Percentiles rank a stretch among this genome's conserved stretches.
Evolutionary conservation across 2,329 filamentous ascomycete genomes (phyloP).

Genomic region (Ophiostoma sp.): DNA sequence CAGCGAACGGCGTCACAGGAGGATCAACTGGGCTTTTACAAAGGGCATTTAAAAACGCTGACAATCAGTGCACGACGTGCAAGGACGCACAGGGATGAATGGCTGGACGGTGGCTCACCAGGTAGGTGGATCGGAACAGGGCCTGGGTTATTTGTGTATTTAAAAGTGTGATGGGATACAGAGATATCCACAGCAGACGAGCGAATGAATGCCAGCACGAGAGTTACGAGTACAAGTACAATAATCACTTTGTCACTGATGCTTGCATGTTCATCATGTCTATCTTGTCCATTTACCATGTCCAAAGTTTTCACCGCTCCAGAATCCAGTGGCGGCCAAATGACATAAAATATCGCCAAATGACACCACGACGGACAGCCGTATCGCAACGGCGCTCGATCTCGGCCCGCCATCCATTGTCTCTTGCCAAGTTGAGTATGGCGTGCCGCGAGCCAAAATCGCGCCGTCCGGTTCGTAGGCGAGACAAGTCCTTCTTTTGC

Average conservation of each 20-base stretch:
- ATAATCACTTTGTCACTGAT: neutral
- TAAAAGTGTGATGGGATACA: neutral
- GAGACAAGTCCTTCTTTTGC: too few relatives aligned
- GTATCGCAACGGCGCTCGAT: neutral
- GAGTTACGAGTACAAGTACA: too few relatives aligned
- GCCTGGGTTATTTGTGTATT: neutral
- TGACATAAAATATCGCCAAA: conserved; percentile 2
- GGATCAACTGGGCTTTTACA: neutral
- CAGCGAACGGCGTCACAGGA: conserved; percentile 23
- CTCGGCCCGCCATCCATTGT: neutral
- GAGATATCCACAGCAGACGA: neutral
- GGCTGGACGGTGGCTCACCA: neutral
- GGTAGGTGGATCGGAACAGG: neutral
- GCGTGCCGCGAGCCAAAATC: neutral
- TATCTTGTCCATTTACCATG: too few relatives aligned
- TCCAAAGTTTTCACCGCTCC: neutral
- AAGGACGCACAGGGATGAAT: conserved; percentile 1
- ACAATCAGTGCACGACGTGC: neutral
- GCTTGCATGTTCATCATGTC: neutral
- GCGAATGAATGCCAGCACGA: neutral
- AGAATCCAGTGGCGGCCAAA: neutral
- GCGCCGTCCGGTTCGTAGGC: neutral
- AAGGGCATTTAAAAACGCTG: neutral
- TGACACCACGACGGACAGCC: neutral
- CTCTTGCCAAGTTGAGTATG: neutral